Percentiles rank a stretch among this genome's conserved stretches.
phyloP scores from a whole-genome alignment of 306 rosid genomes.

The Cicer cuneatum region DNA sequence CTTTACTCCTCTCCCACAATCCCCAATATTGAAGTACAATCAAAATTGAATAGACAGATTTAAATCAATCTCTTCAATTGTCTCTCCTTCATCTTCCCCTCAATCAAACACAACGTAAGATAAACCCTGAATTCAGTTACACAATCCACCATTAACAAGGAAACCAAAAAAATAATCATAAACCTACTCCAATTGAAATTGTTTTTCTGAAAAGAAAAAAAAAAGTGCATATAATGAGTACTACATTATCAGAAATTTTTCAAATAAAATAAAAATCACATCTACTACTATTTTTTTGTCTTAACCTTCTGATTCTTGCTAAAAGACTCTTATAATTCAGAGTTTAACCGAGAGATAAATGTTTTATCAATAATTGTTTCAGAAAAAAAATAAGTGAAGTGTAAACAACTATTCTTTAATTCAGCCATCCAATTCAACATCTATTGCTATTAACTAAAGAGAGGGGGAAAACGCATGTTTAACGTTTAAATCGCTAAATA shows the following conservation, averaged over 20 bases:
- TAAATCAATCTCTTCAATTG: background rate
- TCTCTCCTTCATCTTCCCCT: background rate
- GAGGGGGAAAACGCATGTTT: background rate
- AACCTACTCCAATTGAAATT: background rate
- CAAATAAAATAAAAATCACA: background rate
- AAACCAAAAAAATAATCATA: background rate
- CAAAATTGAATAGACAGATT: background rate
- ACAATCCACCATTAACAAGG: conserved; percentile 1
- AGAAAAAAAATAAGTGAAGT: background rate
- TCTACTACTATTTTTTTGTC: background rate
- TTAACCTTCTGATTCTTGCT: background rate
- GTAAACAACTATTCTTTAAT: background rate
- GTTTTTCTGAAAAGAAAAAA: background rate
- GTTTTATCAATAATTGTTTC: background rate
- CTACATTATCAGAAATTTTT: background rate
- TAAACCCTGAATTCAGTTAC: conserved; percentile 13
- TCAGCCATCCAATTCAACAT: background rate
- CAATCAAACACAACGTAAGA: background rate
- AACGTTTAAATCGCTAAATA: conserved; percentile 27
- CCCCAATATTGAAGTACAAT: background rate
- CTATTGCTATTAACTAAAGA: background rate
- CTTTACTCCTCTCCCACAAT: background rate
- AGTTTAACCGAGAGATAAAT: background rate
- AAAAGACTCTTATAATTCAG: background rate
- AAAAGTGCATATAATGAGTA: background rate